phyloP scores from a whole-genome alignment of 306 rosid species.

The Bauhinia variegata region DNA sequence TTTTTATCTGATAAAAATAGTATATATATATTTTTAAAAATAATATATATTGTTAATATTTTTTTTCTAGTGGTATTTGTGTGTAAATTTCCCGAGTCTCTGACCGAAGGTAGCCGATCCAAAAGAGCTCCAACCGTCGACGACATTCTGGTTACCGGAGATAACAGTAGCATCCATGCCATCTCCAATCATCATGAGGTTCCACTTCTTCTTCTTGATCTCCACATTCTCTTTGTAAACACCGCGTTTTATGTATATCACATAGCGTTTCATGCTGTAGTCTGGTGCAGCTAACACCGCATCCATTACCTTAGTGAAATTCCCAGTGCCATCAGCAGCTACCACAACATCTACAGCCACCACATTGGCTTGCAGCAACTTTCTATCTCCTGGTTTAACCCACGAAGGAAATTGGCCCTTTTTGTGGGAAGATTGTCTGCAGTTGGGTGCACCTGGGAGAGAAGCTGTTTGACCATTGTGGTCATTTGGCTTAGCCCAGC shows the following conservation, averaged over 20 bases:
- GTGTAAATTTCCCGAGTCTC: too few relatives aligned
- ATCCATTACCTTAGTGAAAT: constrained; percentile 58
- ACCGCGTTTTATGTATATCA: constrained; percentile 71
- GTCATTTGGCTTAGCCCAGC: constrained; percentile 51
- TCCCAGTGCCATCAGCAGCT: constrained; percentile 76
- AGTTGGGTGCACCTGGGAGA: constrained; percentile 50
- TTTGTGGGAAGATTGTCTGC: neutral
- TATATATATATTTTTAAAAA: too few relatives aligned
- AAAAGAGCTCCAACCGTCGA: constrained; percentile 87
- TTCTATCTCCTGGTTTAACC: constrained; percentile 53
- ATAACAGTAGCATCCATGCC: constrained; percentile 73
- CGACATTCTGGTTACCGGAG: constrained; percentile 55
- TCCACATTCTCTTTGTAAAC: constrained; percentile 70
- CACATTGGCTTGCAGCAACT: constrained; percentile 51
- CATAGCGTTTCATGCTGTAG: constrained; percentile 63
- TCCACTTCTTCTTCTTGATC: constrained; percentile 94
- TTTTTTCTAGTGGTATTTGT: too few relatives aligned
- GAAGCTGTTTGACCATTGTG: constrained; percentile 52
- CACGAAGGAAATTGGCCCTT: constrained; percentile 55
- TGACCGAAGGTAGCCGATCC: constrained; percentile 87
- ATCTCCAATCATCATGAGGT: constrained; percentile 82
- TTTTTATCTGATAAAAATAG: too few relatives aligned
- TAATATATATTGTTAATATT: too few relatives aligned
- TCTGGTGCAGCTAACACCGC: constrained; percentile 86
- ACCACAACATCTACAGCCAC: constrained; percentile 57